A percentile compares a stretch with the other conserved stretches of the same genome.
phyloP scores from a whole-genome alignment of 2,329 filamentous ascomycete species.

The Fusarium sarcochroum region DNA sequence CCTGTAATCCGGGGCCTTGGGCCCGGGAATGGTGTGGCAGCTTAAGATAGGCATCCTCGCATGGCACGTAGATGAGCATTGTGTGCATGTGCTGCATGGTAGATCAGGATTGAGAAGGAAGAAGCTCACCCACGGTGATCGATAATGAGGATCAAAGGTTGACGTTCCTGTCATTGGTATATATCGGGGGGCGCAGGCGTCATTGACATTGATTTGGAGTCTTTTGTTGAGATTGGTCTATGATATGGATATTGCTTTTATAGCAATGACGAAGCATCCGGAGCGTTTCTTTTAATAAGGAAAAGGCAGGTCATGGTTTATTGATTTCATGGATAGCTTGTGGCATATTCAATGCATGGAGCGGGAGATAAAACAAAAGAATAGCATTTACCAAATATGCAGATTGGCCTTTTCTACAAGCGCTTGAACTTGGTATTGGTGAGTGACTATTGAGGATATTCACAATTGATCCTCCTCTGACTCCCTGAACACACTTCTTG shows the following conservation, averaged over 20 bases:
- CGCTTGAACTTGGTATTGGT: neutral
- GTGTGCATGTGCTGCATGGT: slow-evolving; percentile 20
- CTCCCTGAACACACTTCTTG: neutral
- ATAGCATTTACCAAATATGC: neutral
- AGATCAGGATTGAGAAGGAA: slow-evolving; percentile 29
- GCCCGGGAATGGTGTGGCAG: slow-evolving; percentile 16
- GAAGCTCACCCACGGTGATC: slow-evolving; percentile 20
- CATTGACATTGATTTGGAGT: slow-evolving; percentile 29
- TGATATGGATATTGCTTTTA: slow-evolving; percentile 2
- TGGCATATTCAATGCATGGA: neutral
- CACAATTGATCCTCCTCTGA: neutral
- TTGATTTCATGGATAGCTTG: neutral
- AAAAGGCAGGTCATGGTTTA: slow-evolving; percentile 7
- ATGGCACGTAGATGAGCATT: slow-evolving; percentile 14
- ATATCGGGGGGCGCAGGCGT: slow-evolving; percentile 38
- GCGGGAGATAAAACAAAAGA: neutral
- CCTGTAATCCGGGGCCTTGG: slow-evolving; percentile 26
- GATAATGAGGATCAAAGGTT: slow-evolving; percentile 36
- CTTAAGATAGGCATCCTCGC: neutral
- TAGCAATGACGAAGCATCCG: slow-evolving; percentile 13
- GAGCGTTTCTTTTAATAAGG: slow-evolving; percentile 19
- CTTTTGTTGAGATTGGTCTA: slow-evolving; percentile 34
- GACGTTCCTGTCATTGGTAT: slow-evolving; percentile 31
- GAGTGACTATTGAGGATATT: neutral
- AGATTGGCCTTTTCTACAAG: neutral